These are phyloP conservation scores for Rhodotorula mucilaginosa DNA, from an alignment of 1,284 basidiomycete species.

Conservation along the genomic window DNA sequence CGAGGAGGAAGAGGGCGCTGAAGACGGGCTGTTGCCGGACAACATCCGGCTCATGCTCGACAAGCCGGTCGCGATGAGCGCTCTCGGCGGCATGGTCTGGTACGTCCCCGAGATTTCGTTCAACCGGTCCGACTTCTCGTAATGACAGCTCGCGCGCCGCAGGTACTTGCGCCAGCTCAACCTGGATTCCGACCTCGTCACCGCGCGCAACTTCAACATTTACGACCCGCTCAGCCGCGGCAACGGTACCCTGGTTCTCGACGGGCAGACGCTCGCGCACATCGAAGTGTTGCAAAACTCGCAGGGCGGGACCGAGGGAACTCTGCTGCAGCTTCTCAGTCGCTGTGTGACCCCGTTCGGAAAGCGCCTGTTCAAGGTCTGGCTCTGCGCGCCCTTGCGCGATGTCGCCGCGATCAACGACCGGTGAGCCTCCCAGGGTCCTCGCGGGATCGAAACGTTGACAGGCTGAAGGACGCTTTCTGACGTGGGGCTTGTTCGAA, in stretches of 20 bases:
- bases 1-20: conserved; percentile 52
- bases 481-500: neutral
- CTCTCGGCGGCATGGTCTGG: conserved; percentile 87
- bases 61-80: conserved; percentile 68
- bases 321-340: conserved; percentile 75
- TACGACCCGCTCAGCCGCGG: conserved; percentile 84
- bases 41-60: conserved; percentile 64
- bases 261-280: conserved; percentile 90
- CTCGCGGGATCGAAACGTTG: too few relatives aligned
- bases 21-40: conserved; percentile 61
- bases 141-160: neutral
- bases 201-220: conserved; percentile 91
- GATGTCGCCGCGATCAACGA: conserved; percentile 79
- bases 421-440: conserved; percentile 54
- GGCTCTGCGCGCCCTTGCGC: conserved; percentile 85
- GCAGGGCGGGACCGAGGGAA: conserved; percentile 85
- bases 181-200: conserved; percentile 86
- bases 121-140: neutral
- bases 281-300: conserved; percentile 89
- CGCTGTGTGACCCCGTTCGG: conserved; percentile 87
- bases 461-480: conserved; percentile 20
- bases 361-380: conserved; percentile 90
- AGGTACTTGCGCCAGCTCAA: conserved; percentile 87
- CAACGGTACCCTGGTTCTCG: conserved; percentile 76
- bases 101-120: conserved; percentile 40